Base-by-base conservation (phyloP, 768 basidiomycete genomes). In the Kwoniella bestiolae region DNA sequence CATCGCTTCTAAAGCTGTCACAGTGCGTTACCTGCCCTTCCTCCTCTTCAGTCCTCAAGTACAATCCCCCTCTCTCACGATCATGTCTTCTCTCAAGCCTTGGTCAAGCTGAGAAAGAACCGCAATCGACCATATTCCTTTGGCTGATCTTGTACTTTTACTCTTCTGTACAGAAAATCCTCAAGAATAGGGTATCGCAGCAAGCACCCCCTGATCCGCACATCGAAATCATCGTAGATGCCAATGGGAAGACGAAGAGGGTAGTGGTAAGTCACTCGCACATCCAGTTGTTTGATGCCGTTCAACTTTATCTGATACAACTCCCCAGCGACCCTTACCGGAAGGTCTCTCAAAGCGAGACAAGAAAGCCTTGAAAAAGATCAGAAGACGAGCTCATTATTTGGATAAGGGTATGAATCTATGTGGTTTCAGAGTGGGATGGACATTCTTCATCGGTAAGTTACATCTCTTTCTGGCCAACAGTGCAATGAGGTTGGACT, bases 371-470 rank as follows among this genome's bases (percentile, higher is more conserved):
- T 84, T 96, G 45, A 85, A 85, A 69, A 86, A 88, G 21, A 87
- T 96, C 32, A 87, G 90, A 74, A 84, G 85, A 34, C 62, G 92
- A 5, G 92, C 92, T 1, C 91, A 90, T 72, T 87, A 89, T 77
- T 88, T 96, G 60, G 94, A 96, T 82, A 93, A 91, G 80, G 88
- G 91, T 2, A 91, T 96, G 83, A 84, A 77, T 46, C 31, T 95
- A 1, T 90, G 88, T 66, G 92, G 94, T 9, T 76, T 94, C 58
- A 86, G 87, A 12, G 92, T 95, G 65, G 94, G 94, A 0, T 94
- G 89, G 89, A 87, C 91, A 0, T 90, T 92, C 81, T 79, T 91
- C 73, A 89, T 93, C 62, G 77, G 84, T 85, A 57, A 46, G 83
- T 66, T 14, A 65, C 52, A 57, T 50, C 23, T 49, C n/a, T 5